phyloP scores from a whole-genome alignment of 106 monocot genomes.

The Phalaenopsis equestris region DNA sequence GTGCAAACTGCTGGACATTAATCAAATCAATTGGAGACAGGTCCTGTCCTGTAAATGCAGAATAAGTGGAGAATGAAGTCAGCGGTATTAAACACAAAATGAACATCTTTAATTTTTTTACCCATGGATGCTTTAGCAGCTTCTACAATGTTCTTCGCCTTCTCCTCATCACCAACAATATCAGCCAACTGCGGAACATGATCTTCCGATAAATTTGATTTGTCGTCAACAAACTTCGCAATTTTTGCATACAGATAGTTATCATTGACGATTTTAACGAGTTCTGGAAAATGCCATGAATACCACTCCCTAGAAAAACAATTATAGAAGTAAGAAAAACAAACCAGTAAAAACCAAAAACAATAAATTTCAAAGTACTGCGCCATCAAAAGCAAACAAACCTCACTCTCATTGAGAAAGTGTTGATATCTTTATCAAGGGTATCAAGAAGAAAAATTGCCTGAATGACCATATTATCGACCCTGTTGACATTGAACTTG shows the following conservation, averaged over 20 bases:
- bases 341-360: background rate
- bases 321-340: background rate
- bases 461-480: slow-evolving; percentile 99
- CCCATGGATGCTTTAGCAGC: slow-evolving; percentile 99
- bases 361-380: background rate
- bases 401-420: slow-evolving; percentile 99
- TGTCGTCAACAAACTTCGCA: slow-evolving; percentile 71
- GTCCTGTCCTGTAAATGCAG: slow-evolving; percentile 74
- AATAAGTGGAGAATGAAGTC: background rate
- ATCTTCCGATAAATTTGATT: slow-evolving; percentile 65
- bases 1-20: slow-evolving; percentile 81
- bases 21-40: slow-evolving; percentile 81
- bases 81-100: background rate
- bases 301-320: slow-evolving; percentile 76
- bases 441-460: slow-evolving; percentile 91
- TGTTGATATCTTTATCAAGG: slow-evolving; percentile 88
- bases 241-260: slow-evolving; percentile 88
- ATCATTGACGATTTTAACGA: slow-evolving; percentile 85
- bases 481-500: slow-evolving; percentile 95
- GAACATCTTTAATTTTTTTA: slow-evolving; percentile 15
- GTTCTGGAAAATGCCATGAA: slow-evolving; percentile 91
- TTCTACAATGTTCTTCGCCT: slow-evolving; percentile 90
- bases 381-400: slow-evolving; percentile 17
- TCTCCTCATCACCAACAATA: slow-evolving; percentile 88
- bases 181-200: slow-evolving; percentile 65